A percentile compares a stretch with the other conserved stretches of the same genome.
These are phyloP conservation scores for Durusdinium trenchii DNA, from an alignment of 73 alveolate species.

Conservation along the genomic window DNA sequence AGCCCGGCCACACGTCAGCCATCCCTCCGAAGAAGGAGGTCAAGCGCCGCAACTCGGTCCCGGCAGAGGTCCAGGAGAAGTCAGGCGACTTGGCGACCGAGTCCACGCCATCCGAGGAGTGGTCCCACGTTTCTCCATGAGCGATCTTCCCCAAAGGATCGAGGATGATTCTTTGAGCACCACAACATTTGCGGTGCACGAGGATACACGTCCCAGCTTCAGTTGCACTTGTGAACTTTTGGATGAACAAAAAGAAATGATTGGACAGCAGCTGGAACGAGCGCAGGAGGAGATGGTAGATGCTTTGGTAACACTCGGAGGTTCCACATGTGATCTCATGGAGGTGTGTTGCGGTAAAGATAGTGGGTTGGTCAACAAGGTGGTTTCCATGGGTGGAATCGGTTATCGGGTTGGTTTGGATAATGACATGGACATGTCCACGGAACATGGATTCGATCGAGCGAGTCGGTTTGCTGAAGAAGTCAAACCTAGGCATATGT, in stretches of 20 bases:
- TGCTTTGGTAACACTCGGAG: neutral
- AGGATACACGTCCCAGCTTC: too few species aligned
- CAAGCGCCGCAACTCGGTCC: neutral
- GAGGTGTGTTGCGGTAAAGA: neutral
- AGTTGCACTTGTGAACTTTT: too few species aligned
- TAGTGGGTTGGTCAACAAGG: neutral
- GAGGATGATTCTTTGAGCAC: too few species aligned
- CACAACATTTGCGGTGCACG: too few species aligned
- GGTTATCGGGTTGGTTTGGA: neutral
- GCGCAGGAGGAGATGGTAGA: neutral
- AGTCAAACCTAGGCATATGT: neutral
- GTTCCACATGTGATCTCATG: neutral
- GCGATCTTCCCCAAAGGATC: too few species aligned
- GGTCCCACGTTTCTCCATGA: too few species aligned
- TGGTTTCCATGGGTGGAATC: neutral
- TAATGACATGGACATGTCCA: neutral
- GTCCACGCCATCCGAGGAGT: too few species aligned
- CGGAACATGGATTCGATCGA: neutral
- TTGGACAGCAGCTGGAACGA: neutral
- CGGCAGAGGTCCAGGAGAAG: neutral
- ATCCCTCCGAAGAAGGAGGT: neutral
- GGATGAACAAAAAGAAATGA: neutral
- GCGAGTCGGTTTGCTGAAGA: neutral
- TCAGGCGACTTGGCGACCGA: neutral
- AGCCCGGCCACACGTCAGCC: neutral